phyloP scores from a whole-genome alignment of 2,329 filamentous ascomycete species.

The Tolypocladium tropicale region DNA sequence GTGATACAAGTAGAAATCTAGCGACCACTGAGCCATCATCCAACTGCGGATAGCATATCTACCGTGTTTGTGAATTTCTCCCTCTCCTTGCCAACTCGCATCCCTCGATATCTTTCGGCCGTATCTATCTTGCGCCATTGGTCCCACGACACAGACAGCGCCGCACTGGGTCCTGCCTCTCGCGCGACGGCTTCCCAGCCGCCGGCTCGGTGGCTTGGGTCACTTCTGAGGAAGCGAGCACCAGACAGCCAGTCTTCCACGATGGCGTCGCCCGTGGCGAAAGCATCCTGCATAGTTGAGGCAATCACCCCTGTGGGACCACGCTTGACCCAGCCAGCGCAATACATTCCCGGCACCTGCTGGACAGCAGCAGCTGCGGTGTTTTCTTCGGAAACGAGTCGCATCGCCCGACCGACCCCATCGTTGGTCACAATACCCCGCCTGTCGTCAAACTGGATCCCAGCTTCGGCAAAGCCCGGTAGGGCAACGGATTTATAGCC shows the following conservation, averaged over 20 bases:
- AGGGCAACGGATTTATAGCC: conserved; percentile 81
- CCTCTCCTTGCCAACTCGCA: conserved; percentile 60
- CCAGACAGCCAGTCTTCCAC: conserved; percentile 59
- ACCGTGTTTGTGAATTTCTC: conserved; percentile 53
- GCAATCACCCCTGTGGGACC: conserved; percentile 94
- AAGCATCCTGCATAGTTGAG: conserved; percentile 91
- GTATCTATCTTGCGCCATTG: conserved; percentile 78
- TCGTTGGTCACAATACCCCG: conserved; percentile 78
- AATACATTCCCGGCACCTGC: conserved; percentile 66
- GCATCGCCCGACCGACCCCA: conserved; percentile 58
- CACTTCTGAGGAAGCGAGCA: conserved; percentile 25
- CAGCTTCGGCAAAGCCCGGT: conserved; percentile 60
- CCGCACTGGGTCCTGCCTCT: conserved; percentile 43
- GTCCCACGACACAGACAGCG: conserved; percentile 63
- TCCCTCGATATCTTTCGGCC: conserved; percentile 61
- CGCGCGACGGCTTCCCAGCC: conserved; percentile 72
- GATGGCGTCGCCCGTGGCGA: conserved; percentile 77
- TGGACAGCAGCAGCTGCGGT: conserved; percentile 23
- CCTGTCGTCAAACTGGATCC: conserved; percentile 65
- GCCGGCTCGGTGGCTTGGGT: conserved; percentile 4
- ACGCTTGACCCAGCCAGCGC: conserved; percentile 91
- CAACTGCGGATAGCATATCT: conserved; percentile 47
- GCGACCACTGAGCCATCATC: conserved; percentile 14
- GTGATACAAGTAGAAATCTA: not conserved
- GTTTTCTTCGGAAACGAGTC: conserved; percentile 17